phyloP scores from a whole-genome alignment of 116 monocot genomes.

The Trichopus zeylanicus region DNA sequence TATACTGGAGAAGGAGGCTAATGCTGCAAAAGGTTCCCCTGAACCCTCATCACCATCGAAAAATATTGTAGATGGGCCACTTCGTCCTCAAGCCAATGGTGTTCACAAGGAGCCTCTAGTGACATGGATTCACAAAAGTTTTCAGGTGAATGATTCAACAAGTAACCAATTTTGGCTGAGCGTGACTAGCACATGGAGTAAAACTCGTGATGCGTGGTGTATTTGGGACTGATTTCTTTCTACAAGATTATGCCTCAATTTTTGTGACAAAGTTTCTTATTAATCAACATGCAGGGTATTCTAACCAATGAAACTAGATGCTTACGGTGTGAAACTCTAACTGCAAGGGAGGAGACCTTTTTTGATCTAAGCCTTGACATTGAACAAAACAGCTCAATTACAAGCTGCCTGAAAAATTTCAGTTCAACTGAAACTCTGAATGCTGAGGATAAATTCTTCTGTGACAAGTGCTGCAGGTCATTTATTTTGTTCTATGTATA shows the following conservation, averaged over 20 bases:
- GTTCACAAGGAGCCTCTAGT: constrained; percentile 63
- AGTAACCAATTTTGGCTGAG: too few relatives aligned
- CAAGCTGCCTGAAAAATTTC: constrained; percentile 90
- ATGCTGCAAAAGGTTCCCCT: constrained; percentile 45
- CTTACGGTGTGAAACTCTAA: constrained; percentile 88
- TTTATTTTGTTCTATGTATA: constrained; percentile 1
- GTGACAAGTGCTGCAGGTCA: constrained; percentile 96
- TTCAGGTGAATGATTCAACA: constrained; percentile 96
- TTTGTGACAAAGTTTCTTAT: too few relatives aligned
- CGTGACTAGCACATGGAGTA: too few relatives aligned
- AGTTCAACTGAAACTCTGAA: constrained; percentile 91
- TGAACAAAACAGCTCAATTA: constrained; percentile 94
- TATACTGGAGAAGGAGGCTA: constrained; percentile 82
- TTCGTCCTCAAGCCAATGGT: constrained; percentile 46
- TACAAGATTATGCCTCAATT: too few relatives aligned
- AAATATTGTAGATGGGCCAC: constrained; percentile 57
- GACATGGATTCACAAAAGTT: constrained; percentile 90
- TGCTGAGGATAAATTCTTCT: constrained; percentile 96
- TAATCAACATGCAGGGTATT: constrained; percentile 45
- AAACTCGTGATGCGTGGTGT: too few relatives aligned
- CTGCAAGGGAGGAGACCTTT: constrained; percentile 92
- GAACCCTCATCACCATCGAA: constrained; percentile 39
- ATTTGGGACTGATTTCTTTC: too few relatives aligned
- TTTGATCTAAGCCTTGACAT: constrained; percentile 90
- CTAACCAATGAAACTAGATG: constrained; percentile 93